Base-by-base conservation (phyloP, 495 filamentous ascomycete species). In the Usnea hakonensis region DNA sequence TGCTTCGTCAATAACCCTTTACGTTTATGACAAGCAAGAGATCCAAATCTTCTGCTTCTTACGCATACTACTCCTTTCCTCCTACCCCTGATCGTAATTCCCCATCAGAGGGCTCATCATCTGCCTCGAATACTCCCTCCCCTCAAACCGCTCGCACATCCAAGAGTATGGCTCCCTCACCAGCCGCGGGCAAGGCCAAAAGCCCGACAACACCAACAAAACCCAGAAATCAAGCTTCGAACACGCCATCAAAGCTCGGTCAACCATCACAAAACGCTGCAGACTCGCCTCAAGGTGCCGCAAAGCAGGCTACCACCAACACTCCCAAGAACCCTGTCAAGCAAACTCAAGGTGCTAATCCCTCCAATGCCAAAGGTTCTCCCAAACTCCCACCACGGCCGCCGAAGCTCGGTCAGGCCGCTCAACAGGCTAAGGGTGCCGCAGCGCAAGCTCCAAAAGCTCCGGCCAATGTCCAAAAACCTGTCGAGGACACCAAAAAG, bases 31-130 rank as follows among this genome's bases (percentile, higher is more conserved):
- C 71, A 67, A 77, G 70, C 69, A 73, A 76, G 52, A 41, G 65
- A 36, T 61, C 65, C 52, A 63, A 64, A 48, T 70, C 68, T 60
- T 73, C 75, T 58, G 72, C 72, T 58, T 72, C 71, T 64, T 80
- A 80, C 77, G 72, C 74, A 23, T 80, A 80, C 67, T 80, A 79
- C 67, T 80, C 77, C 55, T 80, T 80, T 53, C 77, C 77, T 48
- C 73, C 77, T 33, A 80, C 77, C 35, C 77, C 77, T 11, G 76
- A 73, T 64, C 67, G 77, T 66, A 66, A 71, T 44, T 77, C 77
- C 35, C 75, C 77, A 26, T 57, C 64, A 48, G 60, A 61, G 38
- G 60, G 54, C 33, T 63, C 68, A 41, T 71, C 71, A 44, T 63
- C 65, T 62, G 58, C 41, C 66, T 73, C 58, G 61, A 64, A 60